phyloP scores from a whole-genome alignment of 2,329 filamentous ascomycete genomes.

The Aspergillus melleus region DNA sequence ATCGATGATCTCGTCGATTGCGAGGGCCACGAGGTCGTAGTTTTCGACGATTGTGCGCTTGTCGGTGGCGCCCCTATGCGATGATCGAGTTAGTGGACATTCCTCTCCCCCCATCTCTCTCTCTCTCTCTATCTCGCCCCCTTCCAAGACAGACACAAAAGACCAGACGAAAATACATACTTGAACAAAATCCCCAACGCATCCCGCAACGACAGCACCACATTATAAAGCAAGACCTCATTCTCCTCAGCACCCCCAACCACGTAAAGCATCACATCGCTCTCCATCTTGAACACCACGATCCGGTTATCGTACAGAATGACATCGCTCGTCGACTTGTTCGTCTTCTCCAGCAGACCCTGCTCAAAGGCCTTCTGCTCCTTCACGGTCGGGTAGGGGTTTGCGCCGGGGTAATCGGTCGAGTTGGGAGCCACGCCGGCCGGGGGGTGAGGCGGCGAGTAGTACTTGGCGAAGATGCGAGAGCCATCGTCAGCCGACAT shows the following conservation, averaged over 20 bases:
- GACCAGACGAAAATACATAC: constrained; percentile 51
- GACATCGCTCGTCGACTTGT: constrained; percentile 92
- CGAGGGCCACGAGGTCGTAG: constrained; percentile 92
- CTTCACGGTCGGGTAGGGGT: constrained; percentile 85
- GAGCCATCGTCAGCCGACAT: constrained; percentile 84
- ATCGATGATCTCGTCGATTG: constrained; percentile 92
- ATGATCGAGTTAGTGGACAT: background rate
- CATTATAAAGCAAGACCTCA: constrained; percentile 94
- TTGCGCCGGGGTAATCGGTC: constrained; percentile 62
- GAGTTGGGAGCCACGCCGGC: constrained; percentile 58
- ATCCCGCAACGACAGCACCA: constrained; percentile 86
- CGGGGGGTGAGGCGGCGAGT: constrained; percentile 68
- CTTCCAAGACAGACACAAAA: background rate
- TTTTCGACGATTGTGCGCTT: constrained; percentile 98
- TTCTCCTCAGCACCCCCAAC: constrained; percentile 92
- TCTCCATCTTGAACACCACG: constrained; percentile 97
- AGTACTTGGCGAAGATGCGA: constrained; percentile 94
- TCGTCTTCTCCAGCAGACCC: constrained; percentile 90
- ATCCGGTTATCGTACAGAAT: constrained; percentile 97
- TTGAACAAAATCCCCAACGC: constrained; percentile 88
- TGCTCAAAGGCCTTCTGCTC: constrained; percentile 97
- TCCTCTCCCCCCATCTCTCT: too few species aligned
- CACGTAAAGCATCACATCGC: constrained; percentile 94
- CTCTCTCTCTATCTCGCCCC: too few species aligned
- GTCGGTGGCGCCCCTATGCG: constrained; percentile 81